Conservation (phyloP, 495 filamentous ascomycete genomes). For the Staphylotrichum tortipilum region DNA sequence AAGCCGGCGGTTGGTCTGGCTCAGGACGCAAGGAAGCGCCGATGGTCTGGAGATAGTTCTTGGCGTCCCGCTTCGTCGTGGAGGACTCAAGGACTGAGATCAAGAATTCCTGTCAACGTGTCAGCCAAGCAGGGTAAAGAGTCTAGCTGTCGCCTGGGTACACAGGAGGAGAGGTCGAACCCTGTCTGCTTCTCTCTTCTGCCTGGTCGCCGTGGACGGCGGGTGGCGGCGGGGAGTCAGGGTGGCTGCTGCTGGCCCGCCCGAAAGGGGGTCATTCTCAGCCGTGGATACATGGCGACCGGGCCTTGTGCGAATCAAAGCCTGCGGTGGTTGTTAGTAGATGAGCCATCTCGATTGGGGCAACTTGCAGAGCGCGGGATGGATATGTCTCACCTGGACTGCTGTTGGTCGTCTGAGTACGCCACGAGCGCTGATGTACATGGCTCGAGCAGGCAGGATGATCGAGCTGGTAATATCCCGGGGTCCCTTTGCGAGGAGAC, state of each 20-base stretch:
- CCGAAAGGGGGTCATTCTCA: constrained; percentile 11
- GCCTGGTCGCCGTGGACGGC: constrained; percentile 33
- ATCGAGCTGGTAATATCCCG: not conserved
- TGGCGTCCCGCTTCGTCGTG: constrained; percentile 83
- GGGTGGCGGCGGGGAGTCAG: too few relatives aligned
- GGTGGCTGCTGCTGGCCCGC: not conserved
- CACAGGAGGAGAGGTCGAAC: constrained; percentile 13
- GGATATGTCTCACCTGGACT: constrained; percentile 16
- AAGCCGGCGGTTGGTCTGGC: constrained; percentile 8
- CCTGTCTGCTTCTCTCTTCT: constrained; percentile 35
- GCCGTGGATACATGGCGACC: constrained; percentile 8
- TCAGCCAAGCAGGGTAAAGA: too few relatives aligned
- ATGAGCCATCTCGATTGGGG: too few relatives aligned
- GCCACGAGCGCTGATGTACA: constrained; percentile 14
- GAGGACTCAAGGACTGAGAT: constrained; percentile 74
- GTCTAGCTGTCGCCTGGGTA: too few relatives aligned
- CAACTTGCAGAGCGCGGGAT: not conserved
- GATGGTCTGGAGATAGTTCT: constrained; percentile 76
- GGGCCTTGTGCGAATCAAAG: not conserved
- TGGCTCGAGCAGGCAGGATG: not conserved
- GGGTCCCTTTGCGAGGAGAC: constrained; percentile 5
- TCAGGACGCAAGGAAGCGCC: constrained; percentile 29
- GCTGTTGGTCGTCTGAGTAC: constrained; percentile 19
- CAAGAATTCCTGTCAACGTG: constrained; percentile 61
- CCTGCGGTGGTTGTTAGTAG: not conserved